Conservation (phyloP, 2,329 filamentous ascomycete genomes). For the Zymoseptoria brevis region DNA sequence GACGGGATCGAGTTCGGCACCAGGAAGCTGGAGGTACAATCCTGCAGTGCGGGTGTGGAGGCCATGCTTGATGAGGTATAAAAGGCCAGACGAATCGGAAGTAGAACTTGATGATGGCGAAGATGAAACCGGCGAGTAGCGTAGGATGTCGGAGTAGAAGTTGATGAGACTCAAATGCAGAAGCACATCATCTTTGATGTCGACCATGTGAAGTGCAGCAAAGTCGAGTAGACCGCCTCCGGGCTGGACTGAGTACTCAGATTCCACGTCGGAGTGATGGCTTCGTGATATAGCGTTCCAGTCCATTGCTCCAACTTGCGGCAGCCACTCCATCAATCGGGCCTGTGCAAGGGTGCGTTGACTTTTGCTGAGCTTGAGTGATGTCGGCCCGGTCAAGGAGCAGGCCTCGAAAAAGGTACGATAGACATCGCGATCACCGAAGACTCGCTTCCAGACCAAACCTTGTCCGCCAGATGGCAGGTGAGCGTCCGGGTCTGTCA, state of each 20-base stretch:
- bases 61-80: conserved; percentile 45
- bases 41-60: conserved; percentile 45
- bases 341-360: conserved; percentile 54
- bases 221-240: conserved; percentile 46
- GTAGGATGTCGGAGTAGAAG: conserved; percentile 49
- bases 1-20: conserved; percentile 38
- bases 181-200: conserved; percentile 48
- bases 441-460: conserved; percentile 54
- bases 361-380: conserved; percentile 38
- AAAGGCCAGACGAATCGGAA: conserved; percentile 31
- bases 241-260: conserved; percentile 25
- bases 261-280: conserved; percentile 47
- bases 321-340: conserved; percentile 51
- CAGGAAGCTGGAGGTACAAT: conserved; percentile 45
- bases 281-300: conserved; percentile 47
- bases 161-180: conserved; percentile 54
- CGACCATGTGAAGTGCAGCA: conserved; percentile 48
- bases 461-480: conserved; percentile 36
- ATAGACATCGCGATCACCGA: conserved; percentile 53
- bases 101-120: conserved; percentile 1
- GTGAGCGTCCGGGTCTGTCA: conserved; percentile 15
- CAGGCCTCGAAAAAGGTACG: conserved; percentile 49
- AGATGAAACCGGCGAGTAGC: not conserved
- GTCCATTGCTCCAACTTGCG: conserved; percentile 45
- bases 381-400: conserved; percentile 24